Evolutionary conservation across 257 asterid species (phyloP).

Genomic region (Solanum paucissectum): DNA sequence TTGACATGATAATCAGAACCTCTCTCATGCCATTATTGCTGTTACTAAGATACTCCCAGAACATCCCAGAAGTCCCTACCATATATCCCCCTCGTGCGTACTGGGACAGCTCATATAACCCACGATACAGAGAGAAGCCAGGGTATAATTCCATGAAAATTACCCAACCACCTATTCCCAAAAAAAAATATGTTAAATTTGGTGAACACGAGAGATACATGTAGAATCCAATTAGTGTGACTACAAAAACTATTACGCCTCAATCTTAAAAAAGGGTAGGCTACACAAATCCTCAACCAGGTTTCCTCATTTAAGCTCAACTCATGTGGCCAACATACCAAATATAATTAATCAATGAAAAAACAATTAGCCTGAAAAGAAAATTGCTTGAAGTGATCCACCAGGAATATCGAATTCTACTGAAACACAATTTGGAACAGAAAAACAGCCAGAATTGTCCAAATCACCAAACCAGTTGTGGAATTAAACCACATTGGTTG

Average conservation of each 20-base stretch:
- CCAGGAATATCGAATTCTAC: neutral
- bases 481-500: neutral
- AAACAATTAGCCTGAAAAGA: neutral
- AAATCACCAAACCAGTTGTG: neutral
- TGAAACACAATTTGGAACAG: neutral
- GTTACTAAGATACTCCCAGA: conserved; percentile 19
- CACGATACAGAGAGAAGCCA: conserved; percentile 23
- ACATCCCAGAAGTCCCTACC: conserved; percentile 27
- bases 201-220: neutral
- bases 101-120: conserved; percentile 17
- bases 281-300: neutral
- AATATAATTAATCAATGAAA: neutral
- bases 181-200: neutral
- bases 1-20: conserved; percentile 23
- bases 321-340: neutral
- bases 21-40: conserved; percentile 23
- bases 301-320: neutral
- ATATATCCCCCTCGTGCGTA: neutral
- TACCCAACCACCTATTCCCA: conserved; percentile 14
- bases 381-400: neutral
- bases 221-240: neutral
- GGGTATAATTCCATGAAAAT: conserved; percentile 28
- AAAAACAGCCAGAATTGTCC: neutral
- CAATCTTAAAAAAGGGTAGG: neutral
- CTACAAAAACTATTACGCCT: neutral